Percentiles rank a stretch among this genome's conserved stretches.
Conservation (phyloP, 768 basidiomycete species). For the Naematelia aurantialba region DNA sequence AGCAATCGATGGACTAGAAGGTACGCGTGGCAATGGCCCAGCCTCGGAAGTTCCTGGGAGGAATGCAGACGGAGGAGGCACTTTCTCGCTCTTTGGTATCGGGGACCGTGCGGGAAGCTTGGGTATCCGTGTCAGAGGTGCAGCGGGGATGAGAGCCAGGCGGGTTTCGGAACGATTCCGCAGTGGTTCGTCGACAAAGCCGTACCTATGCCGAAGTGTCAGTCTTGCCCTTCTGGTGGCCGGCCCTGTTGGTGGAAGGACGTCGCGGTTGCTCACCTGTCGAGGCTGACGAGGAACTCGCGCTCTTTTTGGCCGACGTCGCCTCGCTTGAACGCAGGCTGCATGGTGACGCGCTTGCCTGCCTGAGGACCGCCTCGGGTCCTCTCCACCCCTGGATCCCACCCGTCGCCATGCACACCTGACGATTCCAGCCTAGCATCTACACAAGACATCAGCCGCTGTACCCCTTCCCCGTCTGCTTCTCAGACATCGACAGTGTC, state of each 20-base stretch:
- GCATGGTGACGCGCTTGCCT: conserved; percentile 48
- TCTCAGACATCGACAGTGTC: too few species aligned
- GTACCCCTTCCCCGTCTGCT: too few species aligned
- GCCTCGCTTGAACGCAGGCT: conserved; percentile 52
- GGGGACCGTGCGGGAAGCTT: conserved; percentile 41
- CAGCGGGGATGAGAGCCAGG: conserved; percentile 64
- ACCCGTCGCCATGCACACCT: conserved; percentile 93
- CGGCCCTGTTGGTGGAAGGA: neutral
- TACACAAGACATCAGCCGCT: conserved; percentile 5
- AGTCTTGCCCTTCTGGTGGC: neutral
- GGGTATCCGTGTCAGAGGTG: conserved; percentile 61
- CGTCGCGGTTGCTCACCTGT: conserved; percentile 62
- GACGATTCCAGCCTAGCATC: conserved; percentile 79
- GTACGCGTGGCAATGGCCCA: conserved; percentile 51
- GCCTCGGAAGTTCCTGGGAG: conserved; percentile 45
- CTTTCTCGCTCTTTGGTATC: conserved; percentile 31
- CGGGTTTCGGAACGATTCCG: conserved; percentile 66
- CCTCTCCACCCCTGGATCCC: conserved; percentile 87
- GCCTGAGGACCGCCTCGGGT: conserved; percentile 61
- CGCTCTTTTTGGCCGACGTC: conserved; percentile 72
- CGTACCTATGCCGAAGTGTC: conserved; percentile 61
- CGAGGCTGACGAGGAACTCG: conserved; percentile 68
- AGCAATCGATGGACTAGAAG: conserved; percentile 38
- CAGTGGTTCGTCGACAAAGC: conserved; percentile 73
- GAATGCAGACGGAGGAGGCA: neutral